A percentile compares a stretch with the other conserved stretches of the same genome.
These are phyloP conservation scores for Plantago major DNA, from an alignment of 257 asterid genomes.

Conservation along the genomic window DNA sequence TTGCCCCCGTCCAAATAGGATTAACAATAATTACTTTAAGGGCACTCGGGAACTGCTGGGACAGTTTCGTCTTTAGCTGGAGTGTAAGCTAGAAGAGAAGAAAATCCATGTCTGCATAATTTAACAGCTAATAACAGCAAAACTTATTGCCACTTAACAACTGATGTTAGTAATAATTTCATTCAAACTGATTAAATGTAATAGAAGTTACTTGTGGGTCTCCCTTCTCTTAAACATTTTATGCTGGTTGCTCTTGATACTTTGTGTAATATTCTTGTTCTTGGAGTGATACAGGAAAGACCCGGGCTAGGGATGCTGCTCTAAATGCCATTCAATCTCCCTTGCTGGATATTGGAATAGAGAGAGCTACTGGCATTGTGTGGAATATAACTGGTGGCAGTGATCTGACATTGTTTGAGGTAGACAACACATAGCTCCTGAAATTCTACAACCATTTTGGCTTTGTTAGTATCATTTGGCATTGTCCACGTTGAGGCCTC, in stretches of 20 bases:
- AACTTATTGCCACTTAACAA: too few species aligned
- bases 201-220: background rate
- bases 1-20: too few species aligned
- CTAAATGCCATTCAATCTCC: constrained; percentile 89
- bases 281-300: constrained; percentile 59
- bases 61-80: too few species aligned
- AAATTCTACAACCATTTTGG: too few species aligned
- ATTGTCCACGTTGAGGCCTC: too few species aligned
- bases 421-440: constrained; percentile 9
- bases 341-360: constrained; percentile 80
- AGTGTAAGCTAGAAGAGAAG: too few species aligned
- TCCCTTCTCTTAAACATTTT: constrained; percentile 1
- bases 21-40: too few species aligned
- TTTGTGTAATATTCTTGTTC: constrained; percentile 16
- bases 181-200: background rate
- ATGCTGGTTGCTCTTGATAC: constrained; percentile 4
- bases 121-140: too few species aligned
- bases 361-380: constrained; percentile 96
- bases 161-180: too few species aligned
- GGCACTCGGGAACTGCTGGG: too few species aligned
- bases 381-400: constrained; percentile 97
- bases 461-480: too few species aligned
- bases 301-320: constrained; percentile 94
- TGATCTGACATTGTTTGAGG: constrained; percentile 92
- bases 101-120: too few species aligned